Evolutionary conservation across 495 filamentous ascomycete species (phyloP).

Genomic region (Lasiosphaeria hispida): DNA sequence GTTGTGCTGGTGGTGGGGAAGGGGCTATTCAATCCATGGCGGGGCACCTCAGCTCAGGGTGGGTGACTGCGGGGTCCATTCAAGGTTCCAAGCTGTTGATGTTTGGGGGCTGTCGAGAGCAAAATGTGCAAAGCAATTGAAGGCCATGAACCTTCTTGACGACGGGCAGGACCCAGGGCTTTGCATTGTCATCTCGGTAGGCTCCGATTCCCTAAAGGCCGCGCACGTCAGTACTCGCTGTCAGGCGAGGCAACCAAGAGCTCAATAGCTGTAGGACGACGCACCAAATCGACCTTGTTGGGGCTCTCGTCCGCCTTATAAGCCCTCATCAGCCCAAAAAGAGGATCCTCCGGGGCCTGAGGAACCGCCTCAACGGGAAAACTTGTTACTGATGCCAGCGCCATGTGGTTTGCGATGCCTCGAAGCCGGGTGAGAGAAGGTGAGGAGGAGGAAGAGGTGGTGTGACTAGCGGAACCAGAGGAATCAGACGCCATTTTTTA

Average conservation of each 20-base stretch:
- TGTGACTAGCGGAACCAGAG: constrained; percentile 14
- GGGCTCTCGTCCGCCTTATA: constrained; percentile 79
- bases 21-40: not conserved
- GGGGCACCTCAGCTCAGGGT: not conserved
- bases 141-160: constrained; percentile 76
- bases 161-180: constrained; percentile 97
- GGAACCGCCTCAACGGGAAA: constrained; percentile 80
- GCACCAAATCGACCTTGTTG: constrained; percentile 83
- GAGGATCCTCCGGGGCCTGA: constrained; percentile 88
- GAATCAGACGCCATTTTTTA: constrained; percentile 32
- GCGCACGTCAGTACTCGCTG: constrained; percentile 4
- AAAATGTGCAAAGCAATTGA: not conserved
- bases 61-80: not conserved
- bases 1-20: constrained; percentile 2
- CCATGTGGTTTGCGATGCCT: constrained; percentile 43
- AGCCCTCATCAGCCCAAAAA: constrained; percentile 90
- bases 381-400: constrained; percentile 51
- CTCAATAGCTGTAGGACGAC: constrained; percentile 6
- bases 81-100: constrained; percentile 12
- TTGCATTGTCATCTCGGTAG: constrained; percentile 91
- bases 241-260: not conserved
- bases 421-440: constrained; percentile 43
- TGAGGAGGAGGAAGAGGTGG: constrained; percentile 20
- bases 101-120: not conserved
- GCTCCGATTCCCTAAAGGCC: constrained; percentile 75